phyloP scores from a whole-genome alignment of 345 rosid genomes.

The Angophora floribunda region DNA sequence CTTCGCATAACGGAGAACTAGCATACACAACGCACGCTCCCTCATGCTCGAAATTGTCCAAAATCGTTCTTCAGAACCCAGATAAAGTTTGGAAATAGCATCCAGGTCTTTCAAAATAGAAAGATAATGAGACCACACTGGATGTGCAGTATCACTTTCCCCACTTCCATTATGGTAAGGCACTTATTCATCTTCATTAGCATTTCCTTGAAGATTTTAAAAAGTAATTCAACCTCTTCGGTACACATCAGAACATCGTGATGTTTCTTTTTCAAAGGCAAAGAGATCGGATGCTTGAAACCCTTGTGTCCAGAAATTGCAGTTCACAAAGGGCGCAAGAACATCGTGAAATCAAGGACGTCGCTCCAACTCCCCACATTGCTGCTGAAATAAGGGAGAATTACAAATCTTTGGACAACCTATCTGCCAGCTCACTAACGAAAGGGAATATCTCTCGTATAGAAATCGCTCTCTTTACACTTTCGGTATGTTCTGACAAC shows the following conservation, averaged over 20 bases:
- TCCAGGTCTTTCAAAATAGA: slow-evolving; percentile 60
- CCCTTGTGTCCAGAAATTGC: slow-evolving; percentile 21
- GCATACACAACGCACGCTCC: slow-evolving; percentile 36
- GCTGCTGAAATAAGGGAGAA: slow-evolving; percentile 6
- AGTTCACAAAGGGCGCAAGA: slow-evolving; percentile 43
- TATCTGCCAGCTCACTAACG: no score
- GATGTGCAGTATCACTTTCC: slow-evolving; percentile 23
- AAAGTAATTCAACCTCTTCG: slow-evolving; percentile 36
- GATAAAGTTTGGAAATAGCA: slow-evolving; percentile 47
- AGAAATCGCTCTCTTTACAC: no score
- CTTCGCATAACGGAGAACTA: slow-evolving; percentile 51
- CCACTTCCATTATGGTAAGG: slow-evolving; percentile 32
- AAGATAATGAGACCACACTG: slow-evolving; percentile 56
- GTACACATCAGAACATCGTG: slow-evolving; percentile 4
- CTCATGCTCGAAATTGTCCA: slow-evolving; percentile 30
- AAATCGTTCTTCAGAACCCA: slow-evolving; percentile 40
- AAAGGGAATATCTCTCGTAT: no score
- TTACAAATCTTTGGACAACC: no score
- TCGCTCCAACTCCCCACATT: slow-evolving; percentile 22
- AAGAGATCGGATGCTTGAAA: slow-evolving; percentile 13
- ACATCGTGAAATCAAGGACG: slow-evolving; percentile 42
- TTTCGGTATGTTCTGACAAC: no score
- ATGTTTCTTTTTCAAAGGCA: slow-evolving; percentile 28
- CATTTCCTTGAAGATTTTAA: slow-evolving; percentile 31
- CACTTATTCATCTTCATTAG: slow-evolving; percentile 42